Base-by-base conservation (phyloP, 306 rosid genomes). In the Cicer chorassanicum region DNA sequence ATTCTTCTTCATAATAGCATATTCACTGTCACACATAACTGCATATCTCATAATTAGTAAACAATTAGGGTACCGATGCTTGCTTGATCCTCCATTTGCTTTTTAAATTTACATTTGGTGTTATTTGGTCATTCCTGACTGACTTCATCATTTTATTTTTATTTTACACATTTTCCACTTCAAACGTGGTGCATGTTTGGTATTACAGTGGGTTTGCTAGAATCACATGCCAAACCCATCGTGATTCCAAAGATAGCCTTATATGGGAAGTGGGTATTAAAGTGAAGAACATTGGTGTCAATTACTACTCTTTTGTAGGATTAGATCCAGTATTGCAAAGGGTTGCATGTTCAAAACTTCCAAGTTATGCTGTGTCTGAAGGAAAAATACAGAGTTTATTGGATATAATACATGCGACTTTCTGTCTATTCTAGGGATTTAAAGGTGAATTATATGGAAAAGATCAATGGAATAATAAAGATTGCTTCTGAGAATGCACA, bases 1-100 rank as follows among this genome's bases (percentile, higher is more conserved):
- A 62, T 77, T 73, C 55, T 73, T 76, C 49, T 36, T 48, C 63
- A 15, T 73, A 41, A 12, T 69, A 42, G 43, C 51, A 40, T 62
- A 50, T 69, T 56, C 62, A 64, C 36, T 56, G 45, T 61, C 55
- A 56, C 29, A 71, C 38, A 70, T 68, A 43, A 68, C 62, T 67
- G 82, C 77, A 54, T 34, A 51, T 74, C 70, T 74, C 29, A 65
- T 9, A 64, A 68, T 63, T 72, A 54, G n/a, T 29, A 55, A 48
- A 56, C 46, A 71, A 53, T 45, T 63, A 13, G 57, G 73, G 49
- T 60, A 34, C 34, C 45, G 15, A 15, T 78, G 73, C 34, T 59
- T 16, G 76, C 68, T 67, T 68, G 48, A 46, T 49, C 51, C 57
- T 77, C 46, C 15, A 42, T 67, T 50, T 75, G 12, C 34, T 34